Evolutionary conservation across 371 early-diverging fungal species (phyloP).

Genomic region (Mucor racemosus): DNA sequence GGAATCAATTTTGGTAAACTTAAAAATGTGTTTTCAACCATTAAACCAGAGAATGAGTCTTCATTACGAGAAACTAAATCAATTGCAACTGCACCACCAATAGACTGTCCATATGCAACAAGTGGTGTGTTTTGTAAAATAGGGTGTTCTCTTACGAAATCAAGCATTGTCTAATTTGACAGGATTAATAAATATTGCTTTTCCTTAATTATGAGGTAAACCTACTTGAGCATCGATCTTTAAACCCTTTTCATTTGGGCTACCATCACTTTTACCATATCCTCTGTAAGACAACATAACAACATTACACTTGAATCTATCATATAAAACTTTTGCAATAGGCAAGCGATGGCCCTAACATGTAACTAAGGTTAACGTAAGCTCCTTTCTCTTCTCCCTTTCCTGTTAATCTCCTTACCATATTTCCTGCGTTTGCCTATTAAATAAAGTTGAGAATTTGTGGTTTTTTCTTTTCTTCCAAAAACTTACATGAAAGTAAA

Average conservation of each 20-base stretch:
- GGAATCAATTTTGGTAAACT: constrained; percentile 90
- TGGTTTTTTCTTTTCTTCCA: neutral
- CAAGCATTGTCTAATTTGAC: constrained; percentile 69
- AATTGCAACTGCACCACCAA: constrained; percentile 98
- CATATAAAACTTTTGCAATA: constrained; percentile 77
- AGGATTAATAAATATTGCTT: neutral
- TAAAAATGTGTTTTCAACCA: constrained; percentile 95
- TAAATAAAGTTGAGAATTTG: neutral
- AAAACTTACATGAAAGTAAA: constrained; percentile 80
- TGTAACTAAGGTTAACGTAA: constrained; percentile 2
- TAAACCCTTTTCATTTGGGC: constrained; percentile 85
- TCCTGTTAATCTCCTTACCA: constrained; percentile 54
- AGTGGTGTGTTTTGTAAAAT: constrained; percentile 75
- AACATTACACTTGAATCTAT: constrained; percentile 75
- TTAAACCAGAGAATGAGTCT: constrained; percentile 77
- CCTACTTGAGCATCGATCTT: constrained; percentile 83
- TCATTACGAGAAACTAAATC: constrained; percentile 81
- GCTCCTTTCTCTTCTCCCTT: neutral
- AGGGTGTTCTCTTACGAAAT: constrained; percentile 78
- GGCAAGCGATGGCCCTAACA: constrained; percentile 89
- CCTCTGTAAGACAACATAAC: constrained; percentile 96
- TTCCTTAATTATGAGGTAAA: too few relatives aligned
- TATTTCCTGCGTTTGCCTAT: constrained; percentile 95
- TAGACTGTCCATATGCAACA: constrained; percentile 92
- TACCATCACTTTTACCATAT: constrained; percentile 91